Percentiles rank a stretch among this genome's conserved stretches.
Evolutionary conservation across 1,139 yeast genomes (phyloP).

Genomic region (Yamadazyma dushanensis): DNA sequence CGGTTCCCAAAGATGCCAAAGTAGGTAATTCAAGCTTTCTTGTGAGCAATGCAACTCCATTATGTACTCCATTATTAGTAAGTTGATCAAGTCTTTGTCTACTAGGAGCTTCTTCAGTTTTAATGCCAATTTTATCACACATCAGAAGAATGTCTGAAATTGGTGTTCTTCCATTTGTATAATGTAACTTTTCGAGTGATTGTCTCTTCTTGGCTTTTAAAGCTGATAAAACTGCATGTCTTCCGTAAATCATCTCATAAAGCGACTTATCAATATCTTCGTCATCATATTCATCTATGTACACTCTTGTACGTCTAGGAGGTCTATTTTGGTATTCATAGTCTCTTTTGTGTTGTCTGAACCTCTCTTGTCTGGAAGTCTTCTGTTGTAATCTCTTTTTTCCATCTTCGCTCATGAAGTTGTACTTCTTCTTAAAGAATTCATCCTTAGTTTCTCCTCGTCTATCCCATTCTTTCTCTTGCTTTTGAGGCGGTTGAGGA

Average conservation of each 20-base stretch:
- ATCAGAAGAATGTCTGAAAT: slow-evolving; percentile 38
- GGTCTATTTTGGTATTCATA: slow-evolving; percentile 10
- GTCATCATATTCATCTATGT: slow-evolving; percentile 10
- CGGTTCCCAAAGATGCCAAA: slow-evolving; percentile 32
- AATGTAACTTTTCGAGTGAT: slow-evolving; percentile 50
- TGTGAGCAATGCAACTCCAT: slow-evolving; percentile 75
- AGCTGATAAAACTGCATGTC: slow-evolving; percentile 74
- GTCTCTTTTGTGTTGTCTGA: slow-evolving; percentile 21
- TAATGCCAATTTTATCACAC: slow-evolving; percentile 48
- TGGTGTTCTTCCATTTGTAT: slow-evolving; percentile 41
- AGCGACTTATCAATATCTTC: slow-evolving; percentile 38
- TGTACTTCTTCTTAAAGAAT: slow-evolving; percentile 42
- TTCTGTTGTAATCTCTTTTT: slow-evolving; percentile 32
- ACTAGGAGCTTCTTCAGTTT: slow-evolving; percentile 41
- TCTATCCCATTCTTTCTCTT: slow-evolving; percentile 40
- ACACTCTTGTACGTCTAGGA: slow-evolving; percentile 3
- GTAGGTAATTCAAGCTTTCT: slow-evolving; percentile 53
- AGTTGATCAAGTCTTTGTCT: slow-evolving; percentile 61
- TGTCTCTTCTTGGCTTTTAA: slow-evolving; percentile 56
- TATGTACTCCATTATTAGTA: slow-evolving; percentile 74
- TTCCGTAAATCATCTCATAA: slow-evolving; percentile 73
- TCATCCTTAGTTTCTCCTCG: slow-evolving; percentile 40
- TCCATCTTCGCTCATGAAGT: slow-evolving; percentile 26
- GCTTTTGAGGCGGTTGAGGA: slow-evolving; percentile 11
- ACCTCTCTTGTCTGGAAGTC: slow-evolving; percentile 36